Conservation (phyloP, 768 basidiomycete species). For the Leccinum subtestaceum region DNA sequence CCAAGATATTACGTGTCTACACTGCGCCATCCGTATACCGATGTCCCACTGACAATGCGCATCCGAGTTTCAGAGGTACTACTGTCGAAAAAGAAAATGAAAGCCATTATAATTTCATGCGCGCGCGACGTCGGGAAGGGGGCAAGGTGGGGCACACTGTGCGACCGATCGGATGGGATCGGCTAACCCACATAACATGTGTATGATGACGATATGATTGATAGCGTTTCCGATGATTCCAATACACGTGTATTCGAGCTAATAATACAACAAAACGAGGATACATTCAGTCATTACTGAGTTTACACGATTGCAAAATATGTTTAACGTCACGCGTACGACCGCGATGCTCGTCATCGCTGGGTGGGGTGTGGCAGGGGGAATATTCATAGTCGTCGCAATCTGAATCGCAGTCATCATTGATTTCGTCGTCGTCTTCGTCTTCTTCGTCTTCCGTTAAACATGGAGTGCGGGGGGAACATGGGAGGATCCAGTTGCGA, state of each 20-base stretch:
- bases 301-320: not conserved
- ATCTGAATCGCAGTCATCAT: slow-evolving; percentile 32
- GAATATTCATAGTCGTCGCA: slow-evolving; percentile 23
- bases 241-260: no score
- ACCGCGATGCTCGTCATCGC: slow-evolving; percentile 30
- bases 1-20: not conserved
- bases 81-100: not conserved
- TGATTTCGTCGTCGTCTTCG: slow-evolving; percentile 24
- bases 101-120: not conserved
- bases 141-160: no score
- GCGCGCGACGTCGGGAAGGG: not conserved
- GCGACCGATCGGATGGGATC: not conserved
- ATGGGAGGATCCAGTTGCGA: slow-evolving; percentile 53
- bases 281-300: no score
- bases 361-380: slow-evolving; percentile 35
- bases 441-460: slow-evolving; percentile 24
- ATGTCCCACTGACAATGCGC: not conserved
- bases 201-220: no score
- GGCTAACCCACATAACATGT: not conserved
- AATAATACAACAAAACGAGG: no score
- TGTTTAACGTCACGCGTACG: not conserved
- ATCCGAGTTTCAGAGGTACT: not conserved
- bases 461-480: slow-evolving; percentile 26
- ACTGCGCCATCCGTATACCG: not conserved
- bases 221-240: no score